phyloP scores from a whole-genome alignment of 768 basidiomycete genomes.

The Suillus occidentalis region DNA sequence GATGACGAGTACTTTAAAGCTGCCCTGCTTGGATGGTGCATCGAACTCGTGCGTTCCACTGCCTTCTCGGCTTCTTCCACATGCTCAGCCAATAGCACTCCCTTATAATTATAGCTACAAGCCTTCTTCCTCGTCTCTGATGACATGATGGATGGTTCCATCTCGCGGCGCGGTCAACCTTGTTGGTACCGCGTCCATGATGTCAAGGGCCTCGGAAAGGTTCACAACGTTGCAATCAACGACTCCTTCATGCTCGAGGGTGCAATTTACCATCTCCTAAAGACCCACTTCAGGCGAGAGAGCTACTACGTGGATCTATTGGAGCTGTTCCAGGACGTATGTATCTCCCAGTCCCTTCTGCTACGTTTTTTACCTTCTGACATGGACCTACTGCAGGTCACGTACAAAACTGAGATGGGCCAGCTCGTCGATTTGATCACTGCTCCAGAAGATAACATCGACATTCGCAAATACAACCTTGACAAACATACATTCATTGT shows the following conservation, averaged over 20 bases:
- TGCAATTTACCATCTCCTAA: constrained; percentile 89
- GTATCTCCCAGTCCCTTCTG: constrained; percentile 14
- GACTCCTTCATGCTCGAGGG: constrained; percentile 96
- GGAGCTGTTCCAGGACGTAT: constrained; percentile 86
- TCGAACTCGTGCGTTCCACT: constrained; percentile 78
- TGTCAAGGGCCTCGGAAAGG: constrained; percentile 33
- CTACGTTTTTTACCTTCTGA: not conserved
- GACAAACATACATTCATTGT: constrained; percentile 89
- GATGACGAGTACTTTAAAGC: constrained; percentile 89
- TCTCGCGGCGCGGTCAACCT: constrained; percentile 91
- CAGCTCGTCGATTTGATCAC: constrained; percentile 96
- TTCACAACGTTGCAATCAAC: constrained; percentile 81
- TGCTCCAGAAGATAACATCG: constrained; percentile 87
- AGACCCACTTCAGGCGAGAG: constrained; percentile 79
- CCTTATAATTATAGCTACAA: constrained; percentile 67
- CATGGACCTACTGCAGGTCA: constrained; percentile 35
- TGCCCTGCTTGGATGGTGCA: constrained; percentile 91
- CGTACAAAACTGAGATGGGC: constrained; percentile 94
- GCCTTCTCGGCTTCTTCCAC: not conserved
- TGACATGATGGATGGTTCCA: constrained; percentile 95
- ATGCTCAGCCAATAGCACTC: not conserved
- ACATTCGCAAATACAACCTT: constrained; percentile 85
- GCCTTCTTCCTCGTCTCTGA: constrained; percentile 96
- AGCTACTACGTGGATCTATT: constrained; percentile 86
- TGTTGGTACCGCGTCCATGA: constrained; percentile 84